These are phyloP conservation scores for Arthrobotrys musiformis DNA, from an alignment of 2,329 filamentous ascomycete species.

Conservation along the genomic window DNA sequence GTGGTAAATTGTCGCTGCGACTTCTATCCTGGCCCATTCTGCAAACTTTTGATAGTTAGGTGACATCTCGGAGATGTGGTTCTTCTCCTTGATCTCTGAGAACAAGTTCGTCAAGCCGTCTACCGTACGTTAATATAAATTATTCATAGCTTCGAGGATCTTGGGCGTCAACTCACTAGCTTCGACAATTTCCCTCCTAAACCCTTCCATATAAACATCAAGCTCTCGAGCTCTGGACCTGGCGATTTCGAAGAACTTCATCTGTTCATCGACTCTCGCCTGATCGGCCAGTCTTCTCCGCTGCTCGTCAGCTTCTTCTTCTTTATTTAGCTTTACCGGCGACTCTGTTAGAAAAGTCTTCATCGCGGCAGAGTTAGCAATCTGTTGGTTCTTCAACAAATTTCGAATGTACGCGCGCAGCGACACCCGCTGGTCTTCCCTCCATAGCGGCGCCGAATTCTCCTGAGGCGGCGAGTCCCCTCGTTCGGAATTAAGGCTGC, in stretches of 20 bases:
- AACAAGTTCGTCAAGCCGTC: conserved; percentile 94
- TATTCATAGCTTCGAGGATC: background rate
- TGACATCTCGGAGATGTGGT: conserved; percentile 85
- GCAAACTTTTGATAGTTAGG: conserved; percentile 98
- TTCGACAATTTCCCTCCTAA: conserved; percentile 75
- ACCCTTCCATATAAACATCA: conserved; percentile 95
- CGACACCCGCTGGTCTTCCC: conserved; percentile 91
- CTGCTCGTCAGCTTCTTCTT: conserved; percentile 83
- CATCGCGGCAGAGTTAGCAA: conserved; percentile 84
- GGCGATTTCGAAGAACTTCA: conserved; percentile 94
- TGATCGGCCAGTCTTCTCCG: conserved; percentile 84
- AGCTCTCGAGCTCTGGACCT: conserved; percentile 88
- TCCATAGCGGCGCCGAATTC: conserved; percentile 71
- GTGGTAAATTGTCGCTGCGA: conserved; percentile 96
- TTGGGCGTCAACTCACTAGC: conserved; percentile 69
- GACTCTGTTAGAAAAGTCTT: conserved; percentile 80
- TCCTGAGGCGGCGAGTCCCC: conserved; percentile 47
- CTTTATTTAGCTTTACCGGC: conserved; percentile 79
- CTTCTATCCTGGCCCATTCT: conserved; percentile 96
- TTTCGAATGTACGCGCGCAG: conserved; percentile 89
- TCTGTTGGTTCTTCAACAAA: conserved; percentile 82
- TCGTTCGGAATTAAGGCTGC: conserved; percentile 35
- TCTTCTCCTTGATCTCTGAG: conserved; percentile 89
- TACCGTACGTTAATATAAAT: background rate
- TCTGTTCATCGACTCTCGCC: conserved; percentile 89